A percentile compares a stretch with the other conserved stretches of the same genome.
These are phyloP conservation scores for Carex scoparia DNA, from an alignment of 176 grass and related monocot genomes.

Conservation along the genomic window DNA sequence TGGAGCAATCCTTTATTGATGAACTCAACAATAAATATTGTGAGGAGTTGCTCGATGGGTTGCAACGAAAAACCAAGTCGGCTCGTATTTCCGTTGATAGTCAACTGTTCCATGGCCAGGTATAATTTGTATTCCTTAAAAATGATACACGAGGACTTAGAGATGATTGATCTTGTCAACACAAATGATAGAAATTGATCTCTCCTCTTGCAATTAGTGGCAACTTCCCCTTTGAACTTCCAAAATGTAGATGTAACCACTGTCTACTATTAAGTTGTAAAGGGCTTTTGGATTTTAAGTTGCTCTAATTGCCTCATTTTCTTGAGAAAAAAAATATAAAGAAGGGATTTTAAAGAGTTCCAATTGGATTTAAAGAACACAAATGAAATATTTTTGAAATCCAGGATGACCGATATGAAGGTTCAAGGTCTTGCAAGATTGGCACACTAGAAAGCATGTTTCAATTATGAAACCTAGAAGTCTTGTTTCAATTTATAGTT, in stretches of 20 bases:
- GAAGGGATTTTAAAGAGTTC: not conserved
- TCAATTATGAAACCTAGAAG: too few relatives aligned
- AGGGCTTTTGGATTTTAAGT: not conserved
- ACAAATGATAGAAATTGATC: not conserved
- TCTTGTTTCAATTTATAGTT: not conserved
- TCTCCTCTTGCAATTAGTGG: not conserved
- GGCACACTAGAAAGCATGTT: not conserved
- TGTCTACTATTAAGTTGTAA: not conserved
- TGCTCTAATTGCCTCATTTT: not conserved
- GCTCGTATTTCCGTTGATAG: not conserved
- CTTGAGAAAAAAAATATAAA: not conserved
- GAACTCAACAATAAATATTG: conserved; percentile 33
- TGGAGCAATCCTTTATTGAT: conserved; percentile 53
- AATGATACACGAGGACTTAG: not conserved
- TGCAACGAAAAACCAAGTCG: not conserved
- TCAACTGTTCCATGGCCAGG: conserved; percentile 7
- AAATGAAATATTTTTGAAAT: not conserved
- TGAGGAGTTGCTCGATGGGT: conserved; percentile 9
- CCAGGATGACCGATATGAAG: not conserved
- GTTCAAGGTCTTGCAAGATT: not conserved
- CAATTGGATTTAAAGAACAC: not conserved
- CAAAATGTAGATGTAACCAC: not conserved
- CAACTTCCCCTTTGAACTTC: not conserved
- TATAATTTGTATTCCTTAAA: not conserved
- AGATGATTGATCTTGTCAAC: not conserved